Evolutionary conservation across 257 asterid genomes (phyloP), one percentile per base, ranked within the genome.

Genomic region (Misopates orontium): DNA sequence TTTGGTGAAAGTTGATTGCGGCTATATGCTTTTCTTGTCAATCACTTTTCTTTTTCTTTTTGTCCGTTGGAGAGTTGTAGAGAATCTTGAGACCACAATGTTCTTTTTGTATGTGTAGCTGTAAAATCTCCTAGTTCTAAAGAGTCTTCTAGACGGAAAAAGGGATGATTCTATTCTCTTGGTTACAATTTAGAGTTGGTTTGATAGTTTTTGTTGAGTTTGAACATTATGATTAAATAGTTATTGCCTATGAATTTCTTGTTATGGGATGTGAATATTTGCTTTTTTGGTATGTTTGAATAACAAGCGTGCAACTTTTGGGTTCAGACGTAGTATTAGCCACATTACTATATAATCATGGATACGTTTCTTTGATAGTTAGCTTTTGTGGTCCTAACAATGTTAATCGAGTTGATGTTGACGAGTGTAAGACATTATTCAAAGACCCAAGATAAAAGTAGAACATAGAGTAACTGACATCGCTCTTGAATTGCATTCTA

Each of bases 11-110:
- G 32, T 56, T 74, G 25, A 14, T 17, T 58, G 47, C 31, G 47
- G 64, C 32, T n/a, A 59, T 69, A 81, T 84, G 84, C 95, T 80
- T 84, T 83, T 69, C 87, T 83, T 86, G 77, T 78, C 41, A 14
- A 70, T 82, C 85, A 79, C 88, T 86, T 69, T 79, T 86, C 77
- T 58, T 70, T 60, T 11, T 13, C 22, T 47, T 73, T 84, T 73
- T 77, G 78, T 64, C 78, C 56, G 73, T 68, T 28, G 63, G 56
- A 64, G 79, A 77, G 80, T 65, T 72, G 80, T 77, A 80, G 57
- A 81, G 95, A 84, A 85, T 83, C 87, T 82, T 74, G 72, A 58
- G 71, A 74, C 71, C 67, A 67, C 77, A 69, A 66, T 71, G 58
- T 76, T 45, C 52, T 76, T 47, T 69, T 42, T 23, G 57, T 60